phyloP scores from a whole-genome alignment of 2,329 filamentous ascomycete species.

The Colletotrichum orbiculare region DNA sequence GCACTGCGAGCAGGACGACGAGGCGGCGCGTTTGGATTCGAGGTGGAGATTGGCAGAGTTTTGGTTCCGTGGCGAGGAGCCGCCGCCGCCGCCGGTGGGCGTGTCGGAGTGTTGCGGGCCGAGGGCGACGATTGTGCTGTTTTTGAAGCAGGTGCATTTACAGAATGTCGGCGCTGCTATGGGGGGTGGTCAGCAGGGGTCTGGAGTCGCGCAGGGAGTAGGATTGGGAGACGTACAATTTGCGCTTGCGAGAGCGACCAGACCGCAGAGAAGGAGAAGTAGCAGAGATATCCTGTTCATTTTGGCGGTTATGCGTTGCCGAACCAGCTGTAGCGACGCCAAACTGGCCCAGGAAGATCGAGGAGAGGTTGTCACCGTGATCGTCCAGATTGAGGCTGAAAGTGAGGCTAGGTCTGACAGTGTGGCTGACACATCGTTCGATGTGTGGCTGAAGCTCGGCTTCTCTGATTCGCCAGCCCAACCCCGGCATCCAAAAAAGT shows the following conservation, averaged over 20 bases:
- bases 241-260: constrained; percentile 52
- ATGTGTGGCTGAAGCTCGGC: constrained; percentile 27
- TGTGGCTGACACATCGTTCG: background rate
- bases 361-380: constrained; percentile 17
- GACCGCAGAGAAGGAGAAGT: constrained; percentile 48
- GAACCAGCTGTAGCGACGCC: background rate
- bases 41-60: constrained; percentile 37
- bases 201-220: constrained; percentile 4
- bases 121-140: constrained; percentile 74
- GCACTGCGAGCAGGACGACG: constrained; percentile 68
- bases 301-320: background rate
- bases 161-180: constrained; percentile 72
- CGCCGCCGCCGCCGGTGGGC: constrained; percentile 29
- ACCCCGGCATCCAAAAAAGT: constrained; percentile 37
- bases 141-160: constrained; percentile 78
- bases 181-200: constrained; percentile 38
- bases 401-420: constrained; percentile 1
- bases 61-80: constrained; percentile 42
- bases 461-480: constrained; percentile 26
- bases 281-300: constrained; percentile 49
- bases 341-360: background rate
- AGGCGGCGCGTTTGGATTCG: constrained; percentile 47
- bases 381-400: constrained; percentile 1
- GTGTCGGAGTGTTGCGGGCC: constrained; percentile 53
- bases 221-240: constrained; percentile 50